Evolutionary conservation across 1,284 basidiomycete genomes (phyloP).

Genomic region (Rhodotorula sp.): DNA sequence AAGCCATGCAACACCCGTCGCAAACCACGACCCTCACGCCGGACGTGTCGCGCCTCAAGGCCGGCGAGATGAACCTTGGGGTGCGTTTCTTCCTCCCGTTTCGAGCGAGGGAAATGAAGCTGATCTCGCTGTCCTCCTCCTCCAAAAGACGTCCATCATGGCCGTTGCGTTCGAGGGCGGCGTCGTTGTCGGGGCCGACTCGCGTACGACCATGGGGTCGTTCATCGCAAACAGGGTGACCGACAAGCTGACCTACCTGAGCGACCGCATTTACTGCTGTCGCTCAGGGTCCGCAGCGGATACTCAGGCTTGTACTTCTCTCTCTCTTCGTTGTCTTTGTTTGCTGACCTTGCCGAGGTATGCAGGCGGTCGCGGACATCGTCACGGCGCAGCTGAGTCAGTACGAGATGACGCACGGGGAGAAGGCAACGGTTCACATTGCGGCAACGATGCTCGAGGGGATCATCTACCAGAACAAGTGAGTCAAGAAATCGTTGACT

Average conservation of each 20-base stretch:
- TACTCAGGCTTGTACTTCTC: conserved; percentile 60
- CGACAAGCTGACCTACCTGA: conserved; percentile 94
- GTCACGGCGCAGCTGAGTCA: conserved; percentile 58
- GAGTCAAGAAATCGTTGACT: conserved; percentile 46
- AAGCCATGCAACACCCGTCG: background rate
- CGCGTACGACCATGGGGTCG: conserved; percentile 91
- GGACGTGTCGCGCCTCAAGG: conserved; percentile 66
- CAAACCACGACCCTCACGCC: conserved; percentile 33
- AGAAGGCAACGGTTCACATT: conserved; percentile 72
- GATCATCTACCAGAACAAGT: conserved; percentile 94
- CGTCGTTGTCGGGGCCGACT: conserved; percentile 95
- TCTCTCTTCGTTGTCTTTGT: background rate
- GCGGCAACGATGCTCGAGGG: conserved; percentile 84
- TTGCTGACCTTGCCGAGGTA: background rate
- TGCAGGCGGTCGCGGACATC: conserved; percentile 83
- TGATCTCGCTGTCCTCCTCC: background rate
- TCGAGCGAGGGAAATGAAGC: too few species aligned
- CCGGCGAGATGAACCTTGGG: conserved; percentile 90
- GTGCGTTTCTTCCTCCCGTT: conserved; percentile 56
- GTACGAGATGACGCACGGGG: conserved; percentile 63
- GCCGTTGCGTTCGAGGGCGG: conserved; percentile 94
- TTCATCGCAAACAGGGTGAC: conserved; percentile 99
- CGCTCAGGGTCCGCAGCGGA: conserved; percentile 97
- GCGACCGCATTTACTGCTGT: conserved; percentile 99
- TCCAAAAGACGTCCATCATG: conserved; percentile 92